Base-by-base conservation (phyloP, 352 stramenopile genomes). In the Phytophthora agathidicida region DNA sequence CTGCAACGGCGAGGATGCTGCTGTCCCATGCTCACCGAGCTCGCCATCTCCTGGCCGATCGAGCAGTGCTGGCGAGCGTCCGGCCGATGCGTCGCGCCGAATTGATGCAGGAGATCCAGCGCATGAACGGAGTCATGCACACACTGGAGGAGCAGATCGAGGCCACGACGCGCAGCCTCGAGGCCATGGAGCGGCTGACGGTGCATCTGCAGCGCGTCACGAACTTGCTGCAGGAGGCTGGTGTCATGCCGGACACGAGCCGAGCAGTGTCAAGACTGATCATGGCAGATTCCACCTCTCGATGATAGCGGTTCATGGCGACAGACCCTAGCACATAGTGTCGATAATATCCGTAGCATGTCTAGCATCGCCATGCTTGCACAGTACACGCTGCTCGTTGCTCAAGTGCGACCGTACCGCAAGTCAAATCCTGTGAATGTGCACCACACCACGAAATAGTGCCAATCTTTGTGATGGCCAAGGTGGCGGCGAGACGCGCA, bases 21-120 rank as follows among this genome's bases (percentile, higher is more conserved):
- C 52, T 69, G 20, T 26, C 55, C 2, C 65, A 65, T 11, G 55
- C 60, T 4, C 52, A 71, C 49, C 54, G 55, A 30, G 50, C 55
- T 19, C 60, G 61, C 2, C 52, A 65, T 16, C 30, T 69, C 13
- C 43, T 75, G 47, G 33, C 60, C 7, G 52, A 73, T 14, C 62
- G 57, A 1, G 30, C 31, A 3, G 41, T 65, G 37, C 24, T 73
- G 26, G 45, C 53, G n/a, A 38, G 47, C 39, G 9, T 80, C 37
- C 56, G 68, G 3, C 52, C 60, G 11, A 46, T 16, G 8, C 68
- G 47, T 24, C 71, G 74, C 16, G 35, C 28, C 0, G 64, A 80
- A 58, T 36, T 80, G 26, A 28, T 77, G 28, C 52, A 77, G 5
- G 74, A 83, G 61, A 69, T 83, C 33, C 31, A 45, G 30, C 60